Base-by-base conservation (phyloP, 1,284 basidiomycete species). In the Heliocybe sulcata region DNA sequence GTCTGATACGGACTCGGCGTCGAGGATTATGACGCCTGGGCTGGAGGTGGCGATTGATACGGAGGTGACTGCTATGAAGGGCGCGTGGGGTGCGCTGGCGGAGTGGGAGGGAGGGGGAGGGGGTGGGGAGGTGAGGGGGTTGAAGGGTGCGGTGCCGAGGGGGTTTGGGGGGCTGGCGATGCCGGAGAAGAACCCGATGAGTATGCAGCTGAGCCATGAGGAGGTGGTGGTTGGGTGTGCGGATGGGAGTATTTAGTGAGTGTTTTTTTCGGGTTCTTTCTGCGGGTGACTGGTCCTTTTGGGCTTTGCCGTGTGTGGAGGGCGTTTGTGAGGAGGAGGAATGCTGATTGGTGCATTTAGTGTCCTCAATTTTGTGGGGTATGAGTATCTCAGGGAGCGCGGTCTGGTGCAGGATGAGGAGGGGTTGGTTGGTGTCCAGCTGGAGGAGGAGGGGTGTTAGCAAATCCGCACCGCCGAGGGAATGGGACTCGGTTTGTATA, bases 181-280 rank as follows among this genome's bases (percentile, higher is more conserved):
- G 19, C 89, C 89, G 1, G 88, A 88, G 69, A 90, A 90, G 78
- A 92, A 92, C 62, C 90, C 90, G 12, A 92, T 92, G 89, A 87
- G 85, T 55, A 90, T 92, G 87, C 88, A 91, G 62, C 67, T 92
- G 60, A 90, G 83, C 59, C 90, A 91, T 61, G 89, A 92, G 65
- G 87, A 91, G 65, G 89, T 91, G 1, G 90, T 92, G 16, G 85
- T 92, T 35, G 89, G 89, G 0, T 91, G 89, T 73, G 87, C 89
- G 14, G 90, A 92, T 67, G 90, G 89, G n/a, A 90, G 86, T 0
- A 91, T 92, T 60, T 92, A 92, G 88, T 91, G 61, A 72, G 88
- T 77, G 10, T 4, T 60, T 58, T 53, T 38, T 52, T 55, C 10
- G 53, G 55, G 58, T 29, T 56, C 25, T 48, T 25, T 27, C 23